Evolutionary conservation across 1,284 basidiomycete species (phyloP).

Genomic region (Tilletia walkeri): DNA sequence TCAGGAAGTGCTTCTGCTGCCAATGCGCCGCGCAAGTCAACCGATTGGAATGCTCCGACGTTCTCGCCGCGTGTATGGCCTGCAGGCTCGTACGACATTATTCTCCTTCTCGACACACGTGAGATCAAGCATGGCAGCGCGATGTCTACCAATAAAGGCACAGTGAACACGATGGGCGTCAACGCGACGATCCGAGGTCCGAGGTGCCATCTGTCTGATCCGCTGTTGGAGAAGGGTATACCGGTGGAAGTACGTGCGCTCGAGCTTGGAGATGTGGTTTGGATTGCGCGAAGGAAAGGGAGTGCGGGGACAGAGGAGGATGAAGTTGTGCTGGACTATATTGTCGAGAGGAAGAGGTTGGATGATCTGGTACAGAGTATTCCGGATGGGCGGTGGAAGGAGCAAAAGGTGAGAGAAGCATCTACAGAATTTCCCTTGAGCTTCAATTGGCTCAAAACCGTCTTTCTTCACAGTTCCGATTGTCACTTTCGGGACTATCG

Average conservation of each 20-base stretch:
- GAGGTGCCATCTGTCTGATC: conserved; percentile 30
- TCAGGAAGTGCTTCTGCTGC: background rate
- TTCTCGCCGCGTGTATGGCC: conserved; percentile 58
- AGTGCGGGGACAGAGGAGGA: conserved; percentile 41
- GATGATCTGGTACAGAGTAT: conserved; percentile 62
- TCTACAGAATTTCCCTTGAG: too few species aligned
- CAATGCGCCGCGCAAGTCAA: background rate
- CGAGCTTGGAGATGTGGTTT: conserved; percentile 63
- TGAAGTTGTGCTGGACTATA: conserved; percentile 63
- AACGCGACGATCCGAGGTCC: conserved; percentile 11
- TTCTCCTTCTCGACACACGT: conserved; percentile 62
- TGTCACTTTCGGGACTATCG: conserved; percentile 59
- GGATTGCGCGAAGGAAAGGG: conserved; percentile 60
- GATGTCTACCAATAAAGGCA: conserved; percentile 18
- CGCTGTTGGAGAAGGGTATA: conserved; percentile 52
- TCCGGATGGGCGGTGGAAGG: conserved; percentile 61
- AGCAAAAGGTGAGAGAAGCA: conserved; percentile 60
- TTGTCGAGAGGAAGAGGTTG: conserved; percentile 63
- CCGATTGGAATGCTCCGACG: conserved; percentile 35
- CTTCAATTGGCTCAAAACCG: too few species aligned
- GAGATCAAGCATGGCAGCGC: conserved; percentile 55
- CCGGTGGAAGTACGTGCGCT: conserved; percentile 60
- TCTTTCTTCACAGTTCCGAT: conserved; percentile 56
- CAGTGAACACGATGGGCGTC: background rate
- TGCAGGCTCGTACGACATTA: conserved; percentile 60